Evolutionary conservation across 1,284 basidiomycete genomes (phyloP).

Genomic region (Moesziomyces antarcticus): DNA sequence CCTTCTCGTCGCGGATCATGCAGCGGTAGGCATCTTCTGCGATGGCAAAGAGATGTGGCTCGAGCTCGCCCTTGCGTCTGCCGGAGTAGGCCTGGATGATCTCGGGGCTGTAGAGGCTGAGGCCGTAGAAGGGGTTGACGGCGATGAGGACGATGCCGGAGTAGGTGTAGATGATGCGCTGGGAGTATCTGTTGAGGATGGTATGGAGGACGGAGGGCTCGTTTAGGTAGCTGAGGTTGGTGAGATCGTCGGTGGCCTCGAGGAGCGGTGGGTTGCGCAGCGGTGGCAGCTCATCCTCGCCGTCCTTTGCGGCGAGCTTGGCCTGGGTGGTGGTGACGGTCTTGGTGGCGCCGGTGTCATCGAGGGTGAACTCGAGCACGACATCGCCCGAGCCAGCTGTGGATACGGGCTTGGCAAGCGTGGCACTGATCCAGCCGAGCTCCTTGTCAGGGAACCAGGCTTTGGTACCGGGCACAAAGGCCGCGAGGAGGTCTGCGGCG

Average conservation of each 20-base stretch:
- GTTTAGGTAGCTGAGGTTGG: slow-evolving; percentile 96
- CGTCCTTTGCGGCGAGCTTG: slow-evolving; percentile 51
- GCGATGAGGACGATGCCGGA: slow-evolving; percentile 97
- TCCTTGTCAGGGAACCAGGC: slow-evolving; percentile 87
- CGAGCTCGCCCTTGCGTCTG: slow-evolving; percentile 89
- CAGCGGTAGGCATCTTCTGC: slow-evolving; percentile 98
- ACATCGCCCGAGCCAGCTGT: slow-evolving; percentile 50
- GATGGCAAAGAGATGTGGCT: slow-evolving; percentile 98
- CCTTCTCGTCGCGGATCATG: slow-evolving; percentile 92
- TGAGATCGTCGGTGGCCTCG: slow-evolving; percentile 96
- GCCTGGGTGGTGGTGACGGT: slow-evolving; percentile 55
- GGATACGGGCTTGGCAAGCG: slow-evolving; percentile 73
- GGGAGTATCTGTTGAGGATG: slow-evolving; percentile 94
- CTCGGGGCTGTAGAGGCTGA: slow-evolving; percentile 80
- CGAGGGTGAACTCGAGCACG: slow-evolving; percentile 57
- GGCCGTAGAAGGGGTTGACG: slow-evolving; percentile 94
- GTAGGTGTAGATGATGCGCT: slow-evolving; percentile 98
- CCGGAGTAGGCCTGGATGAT: slow-evolving; percentile 98
- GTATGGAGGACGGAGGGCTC: slow-evolving; percentile 96
- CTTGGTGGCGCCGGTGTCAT: slow-evolving; percentile 58
- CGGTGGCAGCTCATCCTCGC: slow-evolving; percentile 76
- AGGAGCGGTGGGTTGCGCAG: slow-evolving; percentile 94
- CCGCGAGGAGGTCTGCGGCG: slow-evolving; percentile 49
- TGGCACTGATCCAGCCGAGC: slow-evolving; percentile 88
- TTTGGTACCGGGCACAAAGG: slow-evolving; percentile 68